Evolutionary conservation across 2,329 filamentous ascomycete species (phyloP), one percentile per base, ranked within the genome.

Genomic region (Ophiocordyceps sinensis): DNA sequence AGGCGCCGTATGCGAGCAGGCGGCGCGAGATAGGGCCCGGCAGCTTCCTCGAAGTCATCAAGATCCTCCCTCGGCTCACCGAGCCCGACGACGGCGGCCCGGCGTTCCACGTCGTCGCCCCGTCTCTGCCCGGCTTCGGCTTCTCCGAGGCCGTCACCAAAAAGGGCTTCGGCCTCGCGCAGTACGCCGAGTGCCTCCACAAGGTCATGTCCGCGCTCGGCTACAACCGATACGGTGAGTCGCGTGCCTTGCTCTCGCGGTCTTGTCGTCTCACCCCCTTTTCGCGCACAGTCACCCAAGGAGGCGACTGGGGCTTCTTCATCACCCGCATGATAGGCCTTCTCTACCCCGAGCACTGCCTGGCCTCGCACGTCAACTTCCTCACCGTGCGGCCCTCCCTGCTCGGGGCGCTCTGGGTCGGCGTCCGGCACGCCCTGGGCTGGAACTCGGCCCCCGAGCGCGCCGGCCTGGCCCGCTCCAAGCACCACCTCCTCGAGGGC

Each of bases 241-340:
- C 5, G n/a, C n/a, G n/a, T n/a, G n/a, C n/a, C n/a, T n/a, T n/a
- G n/a, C n/a, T n/a, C n/a, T n/a, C n/a, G n/a, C n/a, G n/a, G n/a
- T n/a, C n/a, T n/a, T n/a, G n/a, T n/a, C n/a, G 12, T 28, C 36
- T 37, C 4, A 28, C 26, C 11, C 23, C 21, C 10, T 4, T 5
- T 14, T 12, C 10, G 14, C n/a, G 13, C 5, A 3, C n/a, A 58
- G 54, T 65, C 7, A 71, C 67, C 0, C 73, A 83, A 58, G 79
- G 77, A 46, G 82, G 82, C 26, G 81, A 85, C 52, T 85, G 79
- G 80, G 82, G 81, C 15, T 76, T 69, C 53, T 67, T 70, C 49
- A 72, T 86, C 49, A 79, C 77, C 11, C 71, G 81, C 3, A 58
- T 68, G 10, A 71, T 87, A 42, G 73, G 73, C 0, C 54, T 71